Evolutionary conservation across 202 grass and related monocot species (phyloP).

Genomic region (Hordeum pubiflorum): DNA sequence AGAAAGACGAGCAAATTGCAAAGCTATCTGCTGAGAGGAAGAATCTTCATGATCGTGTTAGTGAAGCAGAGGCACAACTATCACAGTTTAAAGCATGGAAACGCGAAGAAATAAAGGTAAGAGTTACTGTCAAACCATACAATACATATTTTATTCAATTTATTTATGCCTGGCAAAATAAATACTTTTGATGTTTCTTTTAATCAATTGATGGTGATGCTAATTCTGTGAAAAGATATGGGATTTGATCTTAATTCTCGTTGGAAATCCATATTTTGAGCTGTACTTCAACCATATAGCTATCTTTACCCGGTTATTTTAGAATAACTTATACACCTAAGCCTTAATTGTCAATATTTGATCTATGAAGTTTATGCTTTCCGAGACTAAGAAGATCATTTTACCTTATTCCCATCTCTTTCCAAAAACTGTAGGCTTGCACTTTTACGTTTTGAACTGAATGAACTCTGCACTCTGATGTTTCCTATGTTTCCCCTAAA

Average conservation of each 20-base stretch:
- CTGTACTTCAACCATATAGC: background rate
- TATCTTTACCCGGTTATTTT: background rate
- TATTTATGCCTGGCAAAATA: conserved; percentile 9
- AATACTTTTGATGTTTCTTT: conserved; percentile 14
- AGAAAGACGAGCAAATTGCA: conserved; percentile 80
- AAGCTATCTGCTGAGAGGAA: conserved; percentile 73
- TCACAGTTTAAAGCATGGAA: conserved; percentile 63
- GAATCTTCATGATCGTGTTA: conserved; percentile 63
- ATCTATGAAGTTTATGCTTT: conserved; percentile 8
- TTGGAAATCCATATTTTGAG: background rate
- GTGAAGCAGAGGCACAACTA: conserved; percentile 78
- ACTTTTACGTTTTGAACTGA: background rate
- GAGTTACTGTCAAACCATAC: conserved; percentile 6
- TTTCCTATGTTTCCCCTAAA: background rate
- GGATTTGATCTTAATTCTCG: background rate
- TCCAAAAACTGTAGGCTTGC: background rate
- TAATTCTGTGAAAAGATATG: background rate
- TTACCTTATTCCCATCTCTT: background rate
- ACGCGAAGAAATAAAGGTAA: conserved; percentile 82
- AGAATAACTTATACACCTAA: background rate
- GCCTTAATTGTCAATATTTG: background rate
- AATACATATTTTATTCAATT: background rate
- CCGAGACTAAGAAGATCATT: background rate
- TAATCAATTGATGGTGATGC: conserved; percentile 8
- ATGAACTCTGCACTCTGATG: background rate